phyloP scores from a whole-genome alignment of 805 yeast genomes.

The Cyberlindnera samutprakarnensis region DNA sequence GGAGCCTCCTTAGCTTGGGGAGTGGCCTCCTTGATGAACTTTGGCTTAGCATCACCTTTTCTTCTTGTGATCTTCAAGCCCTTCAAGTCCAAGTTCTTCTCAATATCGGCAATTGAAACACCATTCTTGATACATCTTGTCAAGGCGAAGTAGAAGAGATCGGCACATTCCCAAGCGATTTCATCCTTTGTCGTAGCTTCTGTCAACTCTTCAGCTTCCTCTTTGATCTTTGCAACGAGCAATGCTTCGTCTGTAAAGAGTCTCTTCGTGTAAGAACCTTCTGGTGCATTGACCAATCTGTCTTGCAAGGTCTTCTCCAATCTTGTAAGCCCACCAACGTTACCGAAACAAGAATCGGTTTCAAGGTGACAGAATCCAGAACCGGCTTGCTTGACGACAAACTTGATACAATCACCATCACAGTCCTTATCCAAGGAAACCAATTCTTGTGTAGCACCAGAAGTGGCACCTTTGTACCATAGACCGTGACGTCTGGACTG shows the following conservation, averaged over 20 bases:
- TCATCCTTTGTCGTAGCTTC: conserved; percentile 68
- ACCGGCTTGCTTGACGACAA: conserved; percentile 79
- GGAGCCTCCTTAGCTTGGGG: conserved; percentile 4
- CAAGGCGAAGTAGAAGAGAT: conserved; percentile 70
- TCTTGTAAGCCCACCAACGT: conserved; percentile 54
- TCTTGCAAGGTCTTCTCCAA: conserved; percentile 60
- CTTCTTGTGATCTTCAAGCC: conserved; percentile 84
- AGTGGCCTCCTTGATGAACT: conserved; percentile 40
- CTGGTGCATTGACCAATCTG: conserved; percentile 68
- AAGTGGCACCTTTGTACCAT: conserved; percentile 94
- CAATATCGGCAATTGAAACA: conserved; percentile 74
- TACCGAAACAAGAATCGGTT: conserved; percentile 75
- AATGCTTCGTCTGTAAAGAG: conserved; percentile 71
- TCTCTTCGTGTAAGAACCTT: conserved; percentile 90
- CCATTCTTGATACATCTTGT: conserved; percentile 71
- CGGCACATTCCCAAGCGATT: conserved; percentile 97
- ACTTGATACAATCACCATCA: conserved; percentile 85
- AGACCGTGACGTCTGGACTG: conserved; percentile 88
- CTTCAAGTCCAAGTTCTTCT: conserved; percentile 76
- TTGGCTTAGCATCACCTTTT: conserved; percentile 91
- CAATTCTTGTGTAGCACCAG: conserved; percentile 90
- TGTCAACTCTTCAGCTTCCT: conserved; percentile 92
- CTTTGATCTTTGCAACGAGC: conserved; percentile 80
- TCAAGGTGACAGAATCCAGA: conserved; percentile 90
- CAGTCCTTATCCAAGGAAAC: conserved; percentile 70